Evolutionary conservation across 208 protist genomes (phyloP).

Genomic region (Crithidia acanthocephali): DNA sequence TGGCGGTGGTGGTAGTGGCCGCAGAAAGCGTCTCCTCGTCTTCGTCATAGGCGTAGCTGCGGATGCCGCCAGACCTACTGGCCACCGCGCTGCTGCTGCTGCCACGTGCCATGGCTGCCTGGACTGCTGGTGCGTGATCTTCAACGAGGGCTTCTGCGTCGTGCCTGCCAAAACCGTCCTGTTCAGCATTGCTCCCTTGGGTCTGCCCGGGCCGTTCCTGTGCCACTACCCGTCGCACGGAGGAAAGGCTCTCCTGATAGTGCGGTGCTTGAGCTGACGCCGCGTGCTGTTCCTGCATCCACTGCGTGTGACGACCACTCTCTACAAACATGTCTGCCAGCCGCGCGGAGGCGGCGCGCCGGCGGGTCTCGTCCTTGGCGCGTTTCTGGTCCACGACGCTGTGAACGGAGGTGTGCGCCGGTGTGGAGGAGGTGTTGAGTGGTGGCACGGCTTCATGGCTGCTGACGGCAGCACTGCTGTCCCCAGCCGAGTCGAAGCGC

Average conservation of each 20-base stretch:
- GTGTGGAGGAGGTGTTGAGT: not conserved
- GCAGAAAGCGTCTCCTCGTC: not conserved
- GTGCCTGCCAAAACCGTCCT: too few species aligned
- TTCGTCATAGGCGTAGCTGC: slow-evolving; percentile 9
- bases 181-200: too few species aligned
- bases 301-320: slow-evolving; percentile 22
- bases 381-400: slow-evolving; percentile 7
- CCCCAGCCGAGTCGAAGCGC: slow-evolving; percentile 4
- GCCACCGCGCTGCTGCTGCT: not conserved
- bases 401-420: not conserved
- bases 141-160: too few species aligned
- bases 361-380: slow-evolving; percentile 9
- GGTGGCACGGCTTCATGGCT: too few species aligned
- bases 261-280: not conserved
- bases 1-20: not conserved
- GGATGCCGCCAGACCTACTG: not conserved
- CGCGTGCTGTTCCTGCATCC: slow-evolving; percentile 32
- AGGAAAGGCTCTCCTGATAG: slow-evolving; percentile 13
- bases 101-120: not conserved
- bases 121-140: not conserved
- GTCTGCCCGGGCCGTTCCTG: too few species aligned
- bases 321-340: slow-evolving; percentile 33
- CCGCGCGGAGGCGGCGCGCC: slow-evolving; percentile 20
- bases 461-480: not conserved
- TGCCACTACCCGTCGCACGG: slow-evolving; percentile 10